Conservation (phyloP, 2,329 filamentous ascomycete genomes). For the Talaromyces rugulosus region DNA sequence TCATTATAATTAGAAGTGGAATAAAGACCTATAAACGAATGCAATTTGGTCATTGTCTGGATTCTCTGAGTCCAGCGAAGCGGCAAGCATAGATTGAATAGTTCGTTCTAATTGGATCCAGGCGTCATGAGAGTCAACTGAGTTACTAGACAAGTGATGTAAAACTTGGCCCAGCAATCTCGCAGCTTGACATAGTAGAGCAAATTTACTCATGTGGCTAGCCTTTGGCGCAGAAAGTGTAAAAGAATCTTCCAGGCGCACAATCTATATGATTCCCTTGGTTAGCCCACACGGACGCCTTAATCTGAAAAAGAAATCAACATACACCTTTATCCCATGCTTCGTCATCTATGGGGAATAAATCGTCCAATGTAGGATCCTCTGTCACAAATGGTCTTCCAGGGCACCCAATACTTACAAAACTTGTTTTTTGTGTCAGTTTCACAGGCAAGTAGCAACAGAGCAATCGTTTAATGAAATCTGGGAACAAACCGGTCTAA, state of each 20-base stretch:
- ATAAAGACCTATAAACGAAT: slow-evolving; percentile 21
- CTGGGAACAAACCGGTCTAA: slow-evolving; percentile 14
- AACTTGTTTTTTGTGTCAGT: slow-evolving; percentile 2
- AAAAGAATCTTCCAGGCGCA: slow-evolving; percentile 11
- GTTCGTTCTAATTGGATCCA: slow-evolving; percentile 19
- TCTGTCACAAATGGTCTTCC: slow-evolving; percentile 17
- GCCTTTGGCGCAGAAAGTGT: slow-evolving; percentile 19
- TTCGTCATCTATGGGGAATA: slow-evolving; percentile 15
- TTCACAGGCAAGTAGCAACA: too few species aligned
- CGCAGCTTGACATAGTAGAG: slow-evolving; percentile 14
- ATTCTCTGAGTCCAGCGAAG: slow-evolving; percentile 16
- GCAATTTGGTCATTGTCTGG: slow-evolving; percentile 19
- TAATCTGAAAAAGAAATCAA: neutral
- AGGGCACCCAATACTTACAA: slow-evolving; percentile 17
- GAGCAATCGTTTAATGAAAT: neutral
- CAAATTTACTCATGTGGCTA: slow-evolving; percentile 23
- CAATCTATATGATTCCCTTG: neutral
- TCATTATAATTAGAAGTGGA: neutral
- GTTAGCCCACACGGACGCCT: neutral
- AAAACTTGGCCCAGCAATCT: slow-evolving; percentile 15
- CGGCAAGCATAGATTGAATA: slow-evolving; percentile 19
- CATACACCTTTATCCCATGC: slow-evolving; percentile 4
- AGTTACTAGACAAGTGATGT: slow-evolving; percentile 1
- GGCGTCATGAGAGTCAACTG: neutral
- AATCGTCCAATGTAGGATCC: slow-evolving; percentile 18